Evolutionary conservation across 345 rosid species (phyloP).

Genomic region (Acer campestre): DNA sequence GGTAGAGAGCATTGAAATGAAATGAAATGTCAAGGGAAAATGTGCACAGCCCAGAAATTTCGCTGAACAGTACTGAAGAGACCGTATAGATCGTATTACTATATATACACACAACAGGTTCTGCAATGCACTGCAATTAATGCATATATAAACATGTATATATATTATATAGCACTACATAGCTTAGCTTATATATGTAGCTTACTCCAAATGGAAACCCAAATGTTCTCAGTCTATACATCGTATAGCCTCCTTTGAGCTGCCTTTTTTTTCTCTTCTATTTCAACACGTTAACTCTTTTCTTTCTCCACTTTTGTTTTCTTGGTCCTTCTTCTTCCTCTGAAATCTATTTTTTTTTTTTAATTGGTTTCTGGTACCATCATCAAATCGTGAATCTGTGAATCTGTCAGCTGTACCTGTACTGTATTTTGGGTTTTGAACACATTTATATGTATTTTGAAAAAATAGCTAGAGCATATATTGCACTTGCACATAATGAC

Average conservation of each 20-base stretch:
- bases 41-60: slow-evolving; percentile 34
- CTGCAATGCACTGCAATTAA: background rate
- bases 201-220: slow-evolving; percentile 33
- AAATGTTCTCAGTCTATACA: slow-evolving; percentile 19
- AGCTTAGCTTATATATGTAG: slow-evolving; percentile 2
- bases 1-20: slow-evolving; percentile 21
- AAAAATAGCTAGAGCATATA: no score
- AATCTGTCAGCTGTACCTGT: background rate
- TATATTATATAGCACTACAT: no score
- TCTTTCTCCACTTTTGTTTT: background rate
- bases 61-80: slow-evolving; percentile 21
- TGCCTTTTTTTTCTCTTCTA: slow-evolving; percentile 7
- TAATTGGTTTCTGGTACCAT: background rate
- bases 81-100: background rate
- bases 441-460: background rate
- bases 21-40: slow-evolving; percentile 21
- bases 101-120: background rate
- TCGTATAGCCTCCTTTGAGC: slow-evolving; percentile 24
- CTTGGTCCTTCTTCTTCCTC: background rate
- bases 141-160: background rate
- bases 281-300: slow-evolving; percentile 11
- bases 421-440: background rate
- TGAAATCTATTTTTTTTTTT: background rate
- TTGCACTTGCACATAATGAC: background rate
- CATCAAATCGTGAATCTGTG: background rate